Conservation (phyloP, 2,329 filamentous ascomycete genomes). For the Incumbomyces delicatus region DNA sequence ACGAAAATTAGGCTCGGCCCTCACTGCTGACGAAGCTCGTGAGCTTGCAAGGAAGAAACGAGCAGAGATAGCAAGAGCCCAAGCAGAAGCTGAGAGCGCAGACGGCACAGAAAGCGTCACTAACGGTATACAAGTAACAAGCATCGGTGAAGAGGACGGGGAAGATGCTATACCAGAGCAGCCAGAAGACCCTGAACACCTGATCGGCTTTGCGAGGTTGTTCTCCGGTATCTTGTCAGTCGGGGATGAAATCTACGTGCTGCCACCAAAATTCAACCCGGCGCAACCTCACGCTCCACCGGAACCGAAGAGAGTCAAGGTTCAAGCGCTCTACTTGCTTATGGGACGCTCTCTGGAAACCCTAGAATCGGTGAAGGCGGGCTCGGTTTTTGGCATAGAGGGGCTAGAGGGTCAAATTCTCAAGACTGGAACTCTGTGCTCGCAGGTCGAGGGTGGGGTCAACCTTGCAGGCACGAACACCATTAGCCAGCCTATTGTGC, state of each 20-base stretch:
- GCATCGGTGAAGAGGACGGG: slow-evolving; percentile 41
- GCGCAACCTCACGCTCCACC: slow-evolving; percentile 62
- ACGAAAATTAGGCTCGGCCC: slow-evolving; percentile 52
- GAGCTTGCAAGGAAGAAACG: slow-evolving; percentile 81
- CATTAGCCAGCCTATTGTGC: slow-evolving; percentile 80
- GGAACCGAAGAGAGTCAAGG: slow-evolving; percentile 68
- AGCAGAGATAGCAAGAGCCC: slow-evolving; percentile 73
- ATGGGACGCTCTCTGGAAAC: slow-evolving; percentile 88
- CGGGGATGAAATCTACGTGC: slow-evolving; percentile 81
- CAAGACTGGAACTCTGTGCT: slow-evolving; percentile 90
- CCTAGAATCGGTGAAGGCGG: slow-evolving; percentile 75
- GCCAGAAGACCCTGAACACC: slow-evolving; percentile 62
- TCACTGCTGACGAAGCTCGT: slow-evolving; percentile 81
- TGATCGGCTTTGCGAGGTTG: slow-evolving; percentile 88
- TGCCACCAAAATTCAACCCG: slow-evolving; percentile 88
- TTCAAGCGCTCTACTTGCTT: slow-evolving; percentile 83
- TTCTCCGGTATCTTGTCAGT: slow-evolving; percentile 86
- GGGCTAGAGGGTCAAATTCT: slow-evolving; percentile 89
- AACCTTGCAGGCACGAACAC: slow-evolving; percentile 76
- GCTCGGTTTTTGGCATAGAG: slow-evolving; percentile 89
- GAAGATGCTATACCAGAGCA: slow-evolving; percentile 26
- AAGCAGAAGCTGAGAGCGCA: slow-evolving; percentile 53
- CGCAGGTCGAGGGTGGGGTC: slow-evolving; percentile 71
- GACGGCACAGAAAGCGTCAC: slow-evolving; percentile 52
- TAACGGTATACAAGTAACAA: slow-evolving; percentile 46